Evolutionary conservation across 108 stramenopile species (phyloP), one percentile per base, ranked within the genome.

Genomic region (Skeletonema tropicum): DNA sequence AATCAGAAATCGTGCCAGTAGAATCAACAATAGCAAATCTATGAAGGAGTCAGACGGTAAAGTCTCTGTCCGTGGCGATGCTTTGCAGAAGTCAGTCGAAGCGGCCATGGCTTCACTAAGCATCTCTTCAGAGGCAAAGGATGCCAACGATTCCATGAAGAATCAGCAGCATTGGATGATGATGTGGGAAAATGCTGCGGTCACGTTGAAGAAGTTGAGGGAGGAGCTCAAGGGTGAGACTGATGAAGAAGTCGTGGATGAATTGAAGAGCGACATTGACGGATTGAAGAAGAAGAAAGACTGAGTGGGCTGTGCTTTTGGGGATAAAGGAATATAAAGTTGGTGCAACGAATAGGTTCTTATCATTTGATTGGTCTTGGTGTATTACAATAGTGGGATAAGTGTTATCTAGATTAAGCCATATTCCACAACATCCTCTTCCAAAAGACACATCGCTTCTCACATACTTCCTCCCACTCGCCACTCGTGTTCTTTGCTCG

Each of bases 381-480:
- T 39, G 38, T 15, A 41, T 41, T 13, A 41, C 13, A 3, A 12
- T 12, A 41, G 11, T 41, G 35, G 35, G 13, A 13, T 49, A 55
- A 55, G 3, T 10, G 2, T 55, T 25, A 23, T 23, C 7, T 55
- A 55, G 52, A 23, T 29, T 29, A 69, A 7, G 75, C 60, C 61
- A 76, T 68, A 10, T 59, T 68, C 17, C 68, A 19, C 68, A 76
- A 62, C 6, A 76, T 57, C 33, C 61, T 36, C 32, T 70, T 79
- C 39, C 72, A 49, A 68, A 79, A 79, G 48, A 67, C 66, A 21
- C 77, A 72, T 25, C 49, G 17, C 63, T 72, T 41, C 21, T 72
- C 77, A 32, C 77, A 79, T 25, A 60, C 63, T 32, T 79, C 71
- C 33, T 67, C 63, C 77, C 77, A 79, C 38, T 48, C 26, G 6